Conservation (phyloP, 2,329 filamentous ascomycete genomes). For the Curvularia verruculosa region DNA sequence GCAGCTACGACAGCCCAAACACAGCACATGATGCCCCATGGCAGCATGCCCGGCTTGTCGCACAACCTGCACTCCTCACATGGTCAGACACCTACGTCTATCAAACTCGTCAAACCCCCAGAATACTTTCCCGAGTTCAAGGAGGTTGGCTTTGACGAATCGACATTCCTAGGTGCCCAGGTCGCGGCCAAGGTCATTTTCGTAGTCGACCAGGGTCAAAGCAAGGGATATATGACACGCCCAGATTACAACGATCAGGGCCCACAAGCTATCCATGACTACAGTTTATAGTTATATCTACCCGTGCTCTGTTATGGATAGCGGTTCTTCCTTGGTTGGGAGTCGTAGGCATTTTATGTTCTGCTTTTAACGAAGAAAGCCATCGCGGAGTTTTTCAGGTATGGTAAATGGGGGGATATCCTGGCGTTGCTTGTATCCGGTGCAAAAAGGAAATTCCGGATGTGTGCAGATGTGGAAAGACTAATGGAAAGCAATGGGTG, state of each 20-base stretch:
- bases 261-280: slow-evolving; percentile 68
- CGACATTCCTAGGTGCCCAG: slow-evolving; percentile 84
- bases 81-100: slow-evolving; percentile 79
- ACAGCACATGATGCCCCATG: slow-evolving; percentile 54
- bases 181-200: slow-evolving; percentile 80
- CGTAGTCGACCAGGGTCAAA: slow-evolving; percentile 68
- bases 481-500: not conserved
- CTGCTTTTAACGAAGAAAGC: slow-evolving; percentile 9
- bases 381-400: slow-evolving; percentile 26
- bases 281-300: slow-evolving; percentile 35
- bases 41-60: slow-evolving; percentile 41
- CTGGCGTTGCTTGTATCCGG: slow-evolving; percentile 16
- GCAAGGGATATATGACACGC: slow-evolving; percentile 72
- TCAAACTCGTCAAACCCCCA: slow-evolving; percentile 77
- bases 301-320: not conserved
- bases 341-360: slow-evolving; percentile 4
- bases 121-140: slow-evolving; percentile 93
- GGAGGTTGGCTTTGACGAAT: slow-evolving; percentile 75
- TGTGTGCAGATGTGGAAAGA: not conserved
- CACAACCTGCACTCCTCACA: slow-evolving; percentile 66
- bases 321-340: not conserved
- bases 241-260: slow-evolving; percentile 72
- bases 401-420: slow-evolving; percentile 26
- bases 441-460: slow-evolving; percentile 14
- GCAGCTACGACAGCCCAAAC: slow-evolving; percentile 81